Evolutionary conservation across 345 rosid species (phyloP).

Genomic region (Pseudoturritis turrita): DNA sequence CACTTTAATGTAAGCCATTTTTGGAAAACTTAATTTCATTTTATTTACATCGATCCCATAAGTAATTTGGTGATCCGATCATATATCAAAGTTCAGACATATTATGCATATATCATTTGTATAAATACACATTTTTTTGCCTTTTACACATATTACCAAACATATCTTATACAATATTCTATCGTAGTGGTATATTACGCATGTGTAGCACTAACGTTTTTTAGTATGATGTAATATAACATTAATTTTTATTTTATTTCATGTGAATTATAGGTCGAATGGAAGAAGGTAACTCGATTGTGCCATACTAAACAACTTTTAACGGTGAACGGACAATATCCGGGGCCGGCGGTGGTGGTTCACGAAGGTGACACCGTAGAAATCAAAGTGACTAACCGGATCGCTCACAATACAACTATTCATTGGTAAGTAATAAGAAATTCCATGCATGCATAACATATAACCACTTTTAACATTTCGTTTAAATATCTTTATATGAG

Average conservation of each 20-base stretch:
- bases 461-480: not conserved
- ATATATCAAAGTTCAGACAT: no score
- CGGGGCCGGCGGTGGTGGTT: conserved; percentile 61
- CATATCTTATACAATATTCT: not conserved
- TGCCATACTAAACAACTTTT: conserved; percentile 54
- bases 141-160: not conserved
- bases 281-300: conserved; percentile 50
- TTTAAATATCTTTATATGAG: not conserved
- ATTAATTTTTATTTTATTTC: not conserved
- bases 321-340: conserved; percentile 63
- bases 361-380: conserved; percentile 63
- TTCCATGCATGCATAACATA: conserved; percentile 17
- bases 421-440: conserved; percentile 42
- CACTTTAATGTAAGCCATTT: conserved; percentile 40
- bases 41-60: not conserved
- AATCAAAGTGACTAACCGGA: conserved; percentile 50
- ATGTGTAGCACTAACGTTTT: not conserved
- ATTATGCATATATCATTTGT: not conserved
- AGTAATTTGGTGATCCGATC: not conserved
- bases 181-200: not conserved
- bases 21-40: not conserved
- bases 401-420: conserved; percentile 47
- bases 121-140: not conserved
- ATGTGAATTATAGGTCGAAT: conserved; percentile 29
- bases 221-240: not conserved